A percentile compares a stretch with the other conserved stretches of the same genome.
Evolutionary conservation across 495 filamentous ascomycete genomes (phyloP).

Genomic region (Neurospora sp.): DNA sequence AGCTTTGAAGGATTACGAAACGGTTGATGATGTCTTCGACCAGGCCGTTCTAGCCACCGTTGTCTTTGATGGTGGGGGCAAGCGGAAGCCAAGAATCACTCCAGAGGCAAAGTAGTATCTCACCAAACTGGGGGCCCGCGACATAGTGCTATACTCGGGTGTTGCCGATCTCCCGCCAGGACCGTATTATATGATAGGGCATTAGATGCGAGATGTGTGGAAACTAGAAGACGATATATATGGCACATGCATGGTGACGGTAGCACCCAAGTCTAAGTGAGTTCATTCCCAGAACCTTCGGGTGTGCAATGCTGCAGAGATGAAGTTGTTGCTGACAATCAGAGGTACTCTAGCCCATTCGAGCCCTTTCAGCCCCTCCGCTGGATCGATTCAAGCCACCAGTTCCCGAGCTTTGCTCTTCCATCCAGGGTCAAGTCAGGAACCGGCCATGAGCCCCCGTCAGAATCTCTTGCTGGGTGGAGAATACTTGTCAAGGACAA

Average conservation of each 20-base stretch:
- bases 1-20: neutral
- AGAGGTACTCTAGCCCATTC: neutral
- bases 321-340: neutral
- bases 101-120: neutral
- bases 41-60: neutral
- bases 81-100: neutral
- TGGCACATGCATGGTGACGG: neutral
- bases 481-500: conserved; percentile 46
- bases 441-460: neutral
- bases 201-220: neutral
- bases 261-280: neutral
- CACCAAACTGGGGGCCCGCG: neutral
- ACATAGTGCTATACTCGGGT: neutral
- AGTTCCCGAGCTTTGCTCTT: neutral
- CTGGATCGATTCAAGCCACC: neutral
- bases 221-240: neutral
- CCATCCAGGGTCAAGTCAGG: neutral
- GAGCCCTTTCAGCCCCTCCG: neutral
- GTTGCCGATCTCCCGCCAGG: neutral
- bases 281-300: neutral
- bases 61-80: neutral
- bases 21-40: neutral
- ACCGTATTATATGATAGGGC: neutral
- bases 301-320: neutral
- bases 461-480: neutral